Evolutionary conservation across 495 filamentous ascomycete genomes (phyloP), one percentile per base, ranked within the genome.

Genomic region (Aspergillus ostianus): DNA sequence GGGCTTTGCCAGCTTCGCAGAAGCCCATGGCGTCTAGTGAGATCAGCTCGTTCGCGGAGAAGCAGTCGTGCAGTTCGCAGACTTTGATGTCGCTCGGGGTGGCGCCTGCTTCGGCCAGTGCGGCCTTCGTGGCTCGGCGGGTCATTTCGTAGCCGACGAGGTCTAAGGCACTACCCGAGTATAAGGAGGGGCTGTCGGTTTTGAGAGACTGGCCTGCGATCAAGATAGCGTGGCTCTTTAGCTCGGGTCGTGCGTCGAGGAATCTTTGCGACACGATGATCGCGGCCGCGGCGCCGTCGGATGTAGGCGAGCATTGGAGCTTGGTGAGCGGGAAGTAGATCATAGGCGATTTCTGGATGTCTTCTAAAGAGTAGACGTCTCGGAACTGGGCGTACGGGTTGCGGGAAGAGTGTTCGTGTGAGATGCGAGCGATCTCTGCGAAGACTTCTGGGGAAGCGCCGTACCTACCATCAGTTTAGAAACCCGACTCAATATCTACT

Each of bases 61-160:
- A 97, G 74, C 93, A 97, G 72, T 97, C 93, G 72, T 97, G 93
- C 47, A 97, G 77, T 71, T 97, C 93, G 72, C 88, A 90, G 6
- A 96, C 90, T 62, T 85, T 84, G 62, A 95, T 78, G 59, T 93
- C 87, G 17, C 70, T 68, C 0, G 87, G 73, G 2, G 78, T 73
- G 23, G 92, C 78, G 10, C 81, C 80, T 0, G 93, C 93, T 74
- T 97, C 90, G 1, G 75, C 79, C 55, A 90, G 75, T 4, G 92
- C 93, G 0, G 76, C 50, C 2, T 8, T n/a, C 69, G 45, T 75
- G 64, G 4, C 82, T 84, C 0, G 92, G 90, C 44, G 76, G 77
- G 59, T 84, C 92, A 96, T 97, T 21, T 85, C 86, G 70, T 84
- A 89, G 19, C 93, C 93, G 68, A 97, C 82, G 6, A 97, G 81